These are phyloP conservation scores for Triadica sebifera DNA, from an alignment of 345 rosid species.

Conservation along the genomic window DNA sequence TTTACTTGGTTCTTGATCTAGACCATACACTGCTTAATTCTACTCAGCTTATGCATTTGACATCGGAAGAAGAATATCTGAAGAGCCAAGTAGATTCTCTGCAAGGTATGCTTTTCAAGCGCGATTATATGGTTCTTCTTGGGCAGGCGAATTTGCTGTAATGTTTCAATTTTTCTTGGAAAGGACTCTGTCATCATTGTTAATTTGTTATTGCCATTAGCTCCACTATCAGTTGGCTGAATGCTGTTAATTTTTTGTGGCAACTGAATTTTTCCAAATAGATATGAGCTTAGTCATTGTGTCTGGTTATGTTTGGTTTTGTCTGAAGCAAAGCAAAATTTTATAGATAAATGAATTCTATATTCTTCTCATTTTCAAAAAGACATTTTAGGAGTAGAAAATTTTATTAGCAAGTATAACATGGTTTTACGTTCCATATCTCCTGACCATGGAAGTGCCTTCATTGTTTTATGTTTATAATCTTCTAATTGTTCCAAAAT, in stretches of 20 bases:
- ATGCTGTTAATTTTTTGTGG: neutral
- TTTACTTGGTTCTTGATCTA: conserved; percentile 79
- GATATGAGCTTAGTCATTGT: neutral
- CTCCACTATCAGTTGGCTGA: neutral
- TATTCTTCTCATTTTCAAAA: too few relatives aligned
- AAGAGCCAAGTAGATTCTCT: conserved; percentile 57
- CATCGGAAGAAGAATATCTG: conserved; percentile 72
- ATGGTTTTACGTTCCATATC: neutral
- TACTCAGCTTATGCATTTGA: conserved; percentile 54
- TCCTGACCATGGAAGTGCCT: neutral
- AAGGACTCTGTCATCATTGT: neutral
- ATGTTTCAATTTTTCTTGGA: neutral
- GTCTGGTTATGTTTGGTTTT: too few relatives aligned
- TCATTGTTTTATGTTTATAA: neutral
- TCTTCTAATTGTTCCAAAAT: neutral
- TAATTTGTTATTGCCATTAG: neutral
- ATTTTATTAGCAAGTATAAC: neutral
- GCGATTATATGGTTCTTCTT: neutral
- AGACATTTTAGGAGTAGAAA: too few relatives aligned
- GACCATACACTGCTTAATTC: conserved; percentile 94
- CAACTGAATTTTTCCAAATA: neutral
- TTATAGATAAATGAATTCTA: too few relatives aligned
- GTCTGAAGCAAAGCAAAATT: too few relatives aligned
- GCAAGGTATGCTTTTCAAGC: conserved; percentile 48
- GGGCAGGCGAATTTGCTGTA: neutral